These are phyloP conservation scores for Tuber indicum DNA, from an alignment of 495 filamentous ascomycete species.

Conservation along the genomic window DNA sequence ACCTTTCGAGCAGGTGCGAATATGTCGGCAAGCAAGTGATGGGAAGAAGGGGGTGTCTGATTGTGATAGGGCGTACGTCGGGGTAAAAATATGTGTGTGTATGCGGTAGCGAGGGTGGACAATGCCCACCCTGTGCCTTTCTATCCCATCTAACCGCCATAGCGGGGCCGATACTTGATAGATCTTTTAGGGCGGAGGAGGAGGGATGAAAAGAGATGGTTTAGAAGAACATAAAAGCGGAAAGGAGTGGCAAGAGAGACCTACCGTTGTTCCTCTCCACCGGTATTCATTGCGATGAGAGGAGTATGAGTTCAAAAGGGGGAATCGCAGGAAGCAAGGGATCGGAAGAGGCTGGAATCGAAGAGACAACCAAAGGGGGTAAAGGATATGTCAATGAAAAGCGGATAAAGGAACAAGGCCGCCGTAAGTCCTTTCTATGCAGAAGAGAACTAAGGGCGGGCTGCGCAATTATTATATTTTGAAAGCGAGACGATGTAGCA, in stretches of 20 bases:
- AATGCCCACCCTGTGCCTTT: background rate
- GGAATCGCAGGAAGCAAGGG: conserved; percentile 3
- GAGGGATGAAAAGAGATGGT: background rate
- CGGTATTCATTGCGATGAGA: conserved; percentile 25
- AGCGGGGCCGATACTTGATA: background rate
- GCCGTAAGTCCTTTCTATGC: background rate
- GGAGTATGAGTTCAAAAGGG: background rate
- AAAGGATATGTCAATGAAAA: background rate
- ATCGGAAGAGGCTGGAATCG: background rate
- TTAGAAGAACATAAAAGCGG: background rate
- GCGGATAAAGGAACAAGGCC: background rate
- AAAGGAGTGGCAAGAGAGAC: conserved; percentile 5
- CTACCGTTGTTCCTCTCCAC: conserved; percentile 35
- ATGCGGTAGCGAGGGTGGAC: background rate
- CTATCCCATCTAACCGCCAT: background rate
- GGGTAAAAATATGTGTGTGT: background rate
- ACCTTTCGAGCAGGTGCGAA: conserved; percentile 7
- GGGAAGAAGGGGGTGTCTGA: background rate
- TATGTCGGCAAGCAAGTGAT: conserved; percentile 16
- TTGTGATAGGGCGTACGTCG: conserved; percentile 1
- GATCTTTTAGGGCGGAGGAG: background rate
- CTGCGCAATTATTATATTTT: background rate
- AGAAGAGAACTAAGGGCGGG: background rate
- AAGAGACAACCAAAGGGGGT: background rate
- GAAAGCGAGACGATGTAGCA: background rate